Evolutionary conservation across 257 asterid species (phyloP).

Genomic region (Ajuga chamaepitys): DNA sequence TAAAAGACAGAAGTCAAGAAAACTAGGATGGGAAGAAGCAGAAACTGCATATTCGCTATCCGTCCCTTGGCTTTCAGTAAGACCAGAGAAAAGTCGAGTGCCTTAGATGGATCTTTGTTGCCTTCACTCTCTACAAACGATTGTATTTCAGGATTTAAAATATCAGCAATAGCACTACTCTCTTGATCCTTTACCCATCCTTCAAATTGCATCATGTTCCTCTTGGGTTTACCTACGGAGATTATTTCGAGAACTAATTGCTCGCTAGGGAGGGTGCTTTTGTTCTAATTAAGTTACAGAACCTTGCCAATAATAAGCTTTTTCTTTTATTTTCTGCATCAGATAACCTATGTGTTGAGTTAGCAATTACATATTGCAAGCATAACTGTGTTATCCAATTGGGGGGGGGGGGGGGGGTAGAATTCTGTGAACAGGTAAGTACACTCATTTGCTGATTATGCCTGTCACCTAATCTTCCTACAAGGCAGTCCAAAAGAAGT

Average conservation of each 20-base stretch:
- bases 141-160: neutral
- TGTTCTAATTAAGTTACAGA: neutral
- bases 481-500: neutral
- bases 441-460: neutral
- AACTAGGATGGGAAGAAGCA: constrained; percentile 9
- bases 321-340: neutral
- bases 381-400: neutral
- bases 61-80: neutral
- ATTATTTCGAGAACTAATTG: neutral
- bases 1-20: neutral
- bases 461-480: neutral
- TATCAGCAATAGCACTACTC: neutral
- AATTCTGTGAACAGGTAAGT: neutral
- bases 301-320: neutral
- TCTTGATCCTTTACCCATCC: neutral
- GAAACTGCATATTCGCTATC: neutral
- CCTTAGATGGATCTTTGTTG: neutral
- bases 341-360: neutral
- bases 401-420: no score
- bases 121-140: neutral
- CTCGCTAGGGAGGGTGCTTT: neutral
- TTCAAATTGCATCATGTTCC: neutral
- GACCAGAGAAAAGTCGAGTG: constrained; percentile 1
- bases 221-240: neutral
- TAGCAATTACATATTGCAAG: constrained; percentile 10